phyloP scores from a whole-genome alignment of 352 stramenopile species.

The Globisporangium paroecandrum region DNA sequence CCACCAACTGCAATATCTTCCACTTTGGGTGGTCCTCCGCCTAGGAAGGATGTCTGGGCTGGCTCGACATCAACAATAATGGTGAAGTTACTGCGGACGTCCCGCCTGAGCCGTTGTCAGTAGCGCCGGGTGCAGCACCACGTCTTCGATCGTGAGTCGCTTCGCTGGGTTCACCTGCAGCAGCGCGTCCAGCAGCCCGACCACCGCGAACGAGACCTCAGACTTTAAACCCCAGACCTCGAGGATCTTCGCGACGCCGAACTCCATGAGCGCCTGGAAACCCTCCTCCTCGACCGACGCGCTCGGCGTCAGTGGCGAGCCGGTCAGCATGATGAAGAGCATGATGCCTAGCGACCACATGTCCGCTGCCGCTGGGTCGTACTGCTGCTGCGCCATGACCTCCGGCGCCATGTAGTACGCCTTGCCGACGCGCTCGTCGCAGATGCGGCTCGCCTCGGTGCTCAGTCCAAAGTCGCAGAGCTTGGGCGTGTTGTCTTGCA shows the following conservation, averaged over 20 bases:
- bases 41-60: not conserved
- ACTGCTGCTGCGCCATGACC: slow-evolving; percentile 30
- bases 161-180: slow-evolving; percentile 31
- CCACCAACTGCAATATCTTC: not conserved
- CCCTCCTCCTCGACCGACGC: slow-evolving; percentile 28
- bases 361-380: slow-evolving; percentile 50
- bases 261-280: slow-evolving; percentile 26
- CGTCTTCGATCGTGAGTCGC: slow-evolving; percentile 26
- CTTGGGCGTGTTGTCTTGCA: slow-evolving; percentile 32
- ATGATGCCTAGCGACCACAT: slow-evolving; percentile 68
- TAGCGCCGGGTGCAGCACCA: slow-evolving; percentile 20
- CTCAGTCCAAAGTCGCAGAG: slow-evolving; percentile 58
- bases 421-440: slow-evolving; percentile 32
- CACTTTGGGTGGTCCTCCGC: not conserved
- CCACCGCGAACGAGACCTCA: slow-evolving; percentile 20
- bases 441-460: slow-evolving; percentile 20
- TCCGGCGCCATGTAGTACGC: slow-evolving; percentile 61
- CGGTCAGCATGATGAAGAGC: slow-evolving; percentile 64
- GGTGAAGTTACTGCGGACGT: not conserved
- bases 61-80: not conserved
- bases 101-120: not conserved
- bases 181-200: slow-evolving; percentile 31
- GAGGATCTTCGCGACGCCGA: slow-evolving; percentile 44
- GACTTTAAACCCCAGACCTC: slow-evolving; percentile 41
- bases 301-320: slow-evolving; percentile 38